Evolutionary conservation across 2,329 filamentous ascomycete genomes (phyloP), one percentile per base, ranked within the genome.

Genomic region (Ascochyta lentis): DNA sequence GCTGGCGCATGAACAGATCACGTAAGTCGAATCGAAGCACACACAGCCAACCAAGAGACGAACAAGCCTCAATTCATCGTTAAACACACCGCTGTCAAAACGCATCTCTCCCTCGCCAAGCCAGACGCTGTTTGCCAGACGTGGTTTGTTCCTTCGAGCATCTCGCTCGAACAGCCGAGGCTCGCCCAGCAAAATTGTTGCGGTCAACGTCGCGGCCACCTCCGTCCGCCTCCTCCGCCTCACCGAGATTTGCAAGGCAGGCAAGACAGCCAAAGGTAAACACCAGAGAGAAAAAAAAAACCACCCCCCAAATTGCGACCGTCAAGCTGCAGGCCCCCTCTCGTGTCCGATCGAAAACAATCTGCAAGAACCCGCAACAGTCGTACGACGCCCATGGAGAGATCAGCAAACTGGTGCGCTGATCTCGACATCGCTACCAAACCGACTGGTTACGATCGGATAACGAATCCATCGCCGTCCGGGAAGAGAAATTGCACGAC

Each of bases 361-460:
- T 8, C 3, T 23, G 19, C 19, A 8, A 26, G 10, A 13, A 35
- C 27, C 24, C 47, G 39, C 38, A 42, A 42, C 19, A 24, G 19
- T 56, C 42, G 42, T 51, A 51, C 43, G 53, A 56, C 26, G 24
- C 13, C 12, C 31, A 13, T 42, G 31, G 41, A 7, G 35, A 43
- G 50, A 48, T 54, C 50, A 37, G 16, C 48, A 16, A 19, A 27
- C 22, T 37, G 23, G 31, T 54, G 42, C 26, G 50, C 38, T 54
- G 44, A 54, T 54, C 50, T 10, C 29, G 5, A 34, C 16, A 33
- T 16, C 35, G 31, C 16, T 39, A 24, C 41, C 10, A 37, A 7
- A 19, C 26, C 10, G 5, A 19, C 34, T 37, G 29, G 29, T 15
- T 29, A 35, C 29, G 23, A 23, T 31, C 12, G 3, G 12, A 15